Percentiles rank a stretch among this genome's conserved stretches.
These are phyloP conservation scores for Thermochaetoides thermophila DNA, from an alignment of 495 filamentous ascomycete species.

Conservation along the genomic window DNA sequence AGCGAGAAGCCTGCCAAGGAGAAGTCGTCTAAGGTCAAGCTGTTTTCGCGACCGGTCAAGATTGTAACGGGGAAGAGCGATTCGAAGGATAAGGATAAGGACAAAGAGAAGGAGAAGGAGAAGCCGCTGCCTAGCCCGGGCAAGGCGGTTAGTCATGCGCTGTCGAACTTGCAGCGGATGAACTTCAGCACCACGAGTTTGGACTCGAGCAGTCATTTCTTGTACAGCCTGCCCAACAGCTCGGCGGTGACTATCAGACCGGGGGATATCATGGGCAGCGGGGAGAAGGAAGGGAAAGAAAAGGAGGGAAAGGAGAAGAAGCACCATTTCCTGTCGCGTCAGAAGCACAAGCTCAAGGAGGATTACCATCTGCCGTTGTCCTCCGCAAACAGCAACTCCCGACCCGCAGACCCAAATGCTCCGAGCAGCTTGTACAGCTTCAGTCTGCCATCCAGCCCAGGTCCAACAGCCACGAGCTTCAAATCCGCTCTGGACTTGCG, in stretches of 20 bases:
- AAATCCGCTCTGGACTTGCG: slow-evolving; percentile 76
- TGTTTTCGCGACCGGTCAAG: slow-evolving; percentile 80
- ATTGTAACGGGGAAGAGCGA: slow-evolving; percentile 63
- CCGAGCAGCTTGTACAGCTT: slow-evolving; percentile 71
- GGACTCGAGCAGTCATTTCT: slow-evolving; percentile 53
- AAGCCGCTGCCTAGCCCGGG: slow-evolving; percentile 65
- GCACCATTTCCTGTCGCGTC: slow-evolving; percentile 75
- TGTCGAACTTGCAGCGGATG: slow-evolving; percentile 44
- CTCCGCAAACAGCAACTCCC: slow-evolving; percentile 81
- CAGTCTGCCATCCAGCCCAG: slow-evolving; percentile 51
- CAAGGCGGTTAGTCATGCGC: slow-evolving; percentile 53
- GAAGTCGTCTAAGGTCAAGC: slow-evolving; percentile 80
- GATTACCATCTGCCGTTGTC: slow-evolving; percentile 74
- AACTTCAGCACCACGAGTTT: slow-evolving; percentile 70
- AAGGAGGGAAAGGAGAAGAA: slow-evolving; percentile 41
- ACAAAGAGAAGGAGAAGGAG: slow-evolving; percentile 29
- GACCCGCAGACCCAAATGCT: slow-evolving; percentile 68
- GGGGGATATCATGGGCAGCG: slow-evolving; percentile 23
- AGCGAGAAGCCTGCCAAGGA: slow-evolving; percentile 64
- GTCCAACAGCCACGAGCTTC: slow-evolving; percentile 54
- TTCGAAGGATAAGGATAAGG: too few species aligned
- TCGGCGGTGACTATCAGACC: slow-evolving; percentile 62
- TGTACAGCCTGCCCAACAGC: slow-evolving; percentile 73
- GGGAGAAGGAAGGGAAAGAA: slow-evolving; percentile 13
- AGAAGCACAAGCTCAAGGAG: slow-evolving; percentile 78